A percentile compares a stretch with the other conserved stretches of the same genome.
Evolutionary conservation across 805 yeast species (phyloP).

Genomic region (Wickerhamomyces pijperi): DNA sequence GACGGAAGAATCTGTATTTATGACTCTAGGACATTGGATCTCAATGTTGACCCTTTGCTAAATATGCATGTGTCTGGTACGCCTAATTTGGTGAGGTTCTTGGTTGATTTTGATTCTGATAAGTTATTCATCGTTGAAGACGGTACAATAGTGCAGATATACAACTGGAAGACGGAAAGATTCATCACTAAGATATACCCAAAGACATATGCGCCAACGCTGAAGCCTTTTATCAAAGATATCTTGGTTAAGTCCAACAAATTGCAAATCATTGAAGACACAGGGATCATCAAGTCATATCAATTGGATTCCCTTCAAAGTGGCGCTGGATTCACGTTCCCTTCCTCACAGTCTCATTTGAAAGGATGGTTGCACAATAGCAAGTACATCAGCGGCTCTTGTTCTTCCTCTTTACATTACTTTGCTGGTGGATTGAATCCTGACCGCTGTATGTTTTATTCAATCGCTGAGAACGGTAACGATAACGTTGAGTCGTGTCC

Average conservation of each 20-base stretch:
- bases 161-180: constrained; percentile 22
- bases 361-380: constrained; percentile 14
- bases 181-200: constrained; percentile 24
- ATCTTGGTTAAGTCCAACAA: constrained; percentile 15
- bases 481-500: constrained; percentile 9
- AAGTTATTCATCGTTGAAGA: constrained; percentile 23
- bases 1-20: constrained; percentile 20
- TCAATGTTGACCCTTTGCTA: constrained; percentile 4
- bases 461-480: constrained; percentile 7
- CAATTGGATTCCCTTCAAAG: constrained; percentile 15
- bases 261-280: constrained; percentile 20
- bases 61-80: constrained; percentile 7
- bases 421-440: constrained; percentile 12
- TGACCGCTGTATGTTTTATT: constrained; percentile 16
- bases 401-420: constrained; percentile 3
- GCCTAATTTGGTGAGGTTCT: constrained; percentile 21
- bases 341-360: constrained; percentile 7
- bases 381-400: constrained; percentile 5
- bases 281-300: constrained; percentile 24
- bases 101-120: constrained; percentile 22
- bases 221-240: constrained; percentile 9
- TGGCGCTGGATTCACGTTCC: constrained; percentile 24
- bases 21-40: constrained; percentile 12
- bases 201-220: constrained; percentile 11
- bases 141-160: constrained; percentile 19